phyloP scores from a whole-genome alignment of 2,329 filamentous ascomycete species.

The Scopulariopsis brevicaulis region DNA sequence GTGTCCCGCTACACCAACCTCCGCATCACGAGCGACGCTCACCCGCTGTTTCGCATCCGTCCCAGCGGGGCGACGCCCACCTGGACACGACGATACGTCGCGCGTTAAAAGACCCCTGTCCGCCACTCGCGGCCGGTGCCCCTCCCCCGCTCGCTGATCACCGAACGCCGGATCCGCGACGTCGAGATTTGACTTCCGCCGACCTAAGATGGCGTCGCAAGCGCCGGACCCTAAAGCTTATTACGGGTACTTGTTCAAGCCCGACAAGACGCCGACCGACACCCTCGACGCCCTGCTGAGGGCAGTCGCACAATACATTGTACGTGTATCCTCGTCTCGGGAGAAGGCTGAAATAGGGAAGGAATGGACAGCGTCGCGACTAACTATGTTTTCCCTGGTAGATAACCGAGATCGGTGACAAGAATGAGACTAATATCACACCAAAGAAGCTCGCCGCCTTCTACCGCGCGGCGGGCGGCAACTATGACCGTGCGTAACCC shows the following conservation, averaged over 20 bases:
- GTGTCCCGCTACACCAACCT: neutral
- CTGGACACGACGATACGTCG: neutral
- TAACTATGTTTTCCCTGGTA: slow-evolving; percentile 15
- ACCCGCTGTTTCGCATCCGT: neutral
- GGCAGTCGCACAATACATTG: slow-evolving; percentile 2
- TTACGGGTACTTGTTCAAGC: slow-evolving; percentile 3
- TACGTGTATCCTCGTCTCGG: neutral
- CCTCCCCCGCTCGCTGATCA: neutral
- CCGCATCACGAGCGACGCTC: neutral
- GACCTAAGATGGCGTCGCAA: slow-evolving; percentile 1
- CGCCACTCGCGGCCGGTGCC: neutral
- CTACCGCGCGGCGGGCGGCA: slow-evolving; percentile 62
- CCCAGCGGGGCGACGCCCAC: neutral
- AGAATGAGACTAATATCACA: slow-evolving; percentile 38
- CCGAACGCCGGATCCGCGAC: neutral
- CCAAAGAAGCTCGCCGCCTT: slow-evolving; percentile 65
- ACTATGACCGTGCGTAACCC: slow-evolving; percentile 53
- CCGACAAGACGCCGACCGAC: neutral
- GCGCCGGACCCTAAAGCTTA: slow-evolving; percentile 1
- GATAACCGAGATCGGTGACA: slow-evolving; percentile 48
- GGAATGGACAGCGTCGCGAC: neutral
- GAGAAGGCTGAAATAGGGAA: neutral
- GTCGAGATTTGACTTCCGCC: neutral
- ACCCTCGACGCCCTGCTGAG: slow-evolving; percentile 2
- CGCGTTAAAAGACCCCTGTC: neutral